These are phyloP conservation scores for Alternaria panax DNA, from an alignment of 2,329 filamentous ascomycete genomes.

Conservation along the genomic window DNA sequence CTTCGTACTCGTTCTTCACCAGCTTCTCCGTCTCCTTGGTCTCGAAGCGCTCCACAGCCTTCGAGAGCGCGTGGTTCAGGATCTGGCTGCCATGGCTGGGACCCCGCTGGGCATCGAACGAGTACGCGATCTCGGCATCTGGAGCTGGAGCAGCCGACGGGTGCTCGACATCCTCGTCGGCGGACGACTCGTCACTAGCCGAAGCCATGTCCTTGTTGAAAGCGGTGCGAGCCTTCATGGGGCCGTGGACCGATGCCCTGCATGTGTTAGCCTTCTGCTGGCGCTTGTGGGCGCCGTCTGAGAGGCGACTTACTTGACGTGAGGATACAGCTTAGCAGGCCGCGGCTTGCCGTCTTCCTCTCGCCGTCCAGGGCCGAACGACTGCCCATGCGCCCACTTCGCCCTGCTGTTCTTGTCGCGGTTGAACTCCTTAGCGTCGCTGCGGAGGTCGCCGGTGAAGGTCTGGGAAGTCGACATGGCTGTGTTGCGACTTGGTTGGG, in stretches of 20 bases:
- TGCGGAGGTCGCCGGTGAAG: slow-evolving; percentile 62
- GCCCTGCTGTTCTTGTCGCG: slow-evolving; percentile 59
- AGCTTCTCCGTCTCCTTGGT: slow-evolving; percentile 67
- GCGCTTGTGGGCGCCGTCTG: neutral
- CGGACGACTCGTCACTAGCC: slow-evolving; percentile 52
- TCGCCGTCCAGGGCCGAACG: slow-evolving; percentile 48
- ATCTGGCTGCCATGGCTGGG: slow-evolving; percentile 64
- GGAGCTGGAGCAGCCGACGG: slow-evolving; percentile 55
- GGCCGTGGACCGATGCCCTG: slow-evolving; percentile 34
- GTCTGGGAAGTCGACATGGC: slow-evolving; percentile 57
- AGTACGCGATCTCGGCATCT: slow-evolving; percentile 61
- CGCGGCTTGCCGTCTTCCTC: slow-evolving; percentile 46
- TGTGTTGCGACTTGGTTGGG: slow-evolving; percentile 13
- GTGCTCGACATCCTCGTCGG: slow-evolving; percentile 56
- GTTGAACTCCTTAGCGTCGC: slow-evolving; percentile 60
- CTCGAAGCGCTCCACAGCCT: slow-evolving; percentile 67
- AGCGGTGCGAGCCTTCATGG: slow-evolving; percentile 44
- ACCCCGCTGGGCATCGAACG: slow-evolving; percentile 60
- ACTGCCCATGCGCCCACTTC: slow-evolving; percentile 60
- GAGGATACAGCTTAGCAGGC: slow-evolving; percentile 43
- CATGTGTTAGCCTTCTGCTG: slow-evolving; percentile 19
- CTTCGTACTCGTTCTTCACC: slow-evolving; percentile 67
- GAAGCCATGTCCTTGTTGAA: slow-evolving; percentile 56
- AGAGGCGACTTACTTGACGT: slow-evolving; percentile 38
- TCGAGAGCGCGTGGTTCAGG: slow-evolving; percentile 62